These are phyloP conservation scores for Calonectria leucothoes DNA, from an alignment of 2,329 filamentous ascomycete species.

Conservation along the genomic window DNA sequence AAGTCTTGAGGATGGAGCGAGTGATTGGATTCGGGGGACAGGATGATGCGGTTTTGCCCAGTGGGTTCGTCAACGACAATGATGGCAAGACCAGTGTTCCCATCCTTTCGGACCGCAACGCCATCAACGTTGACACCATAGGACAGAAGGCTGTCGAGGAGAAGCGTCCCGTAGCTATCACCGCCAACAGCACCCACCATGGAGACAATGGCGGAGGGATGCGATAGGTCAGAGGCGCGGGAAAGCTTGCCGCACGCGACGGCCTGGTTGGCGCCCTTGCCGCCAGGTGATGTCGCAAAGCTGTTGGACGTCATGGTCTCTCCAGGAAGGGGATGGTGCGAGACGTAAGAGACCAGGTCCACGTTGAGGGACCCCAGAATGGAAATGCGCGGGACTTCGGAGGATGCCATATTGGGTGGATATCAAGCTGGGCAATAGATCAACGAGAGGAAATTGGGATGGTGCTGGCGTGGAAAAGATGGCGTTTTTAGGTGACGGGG, in stretches of 20 bases:
- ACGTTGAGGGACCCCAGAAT: constrained; percentile 95
- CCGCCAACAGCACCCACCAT: constrained; percentile 82
- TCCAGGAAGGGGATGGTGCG: constrained; percentile 84
- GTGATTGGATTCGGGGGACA: constrained; percentile 79
- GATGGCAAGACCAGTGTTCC: constrained; percentile 77
- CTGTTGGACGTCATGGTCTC: constrained; percentile 87
- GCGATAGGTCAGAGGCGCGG: constrained; percentile 55
- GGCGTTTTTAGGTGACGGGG: background rate
- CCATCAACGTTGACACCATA: constrained; percentile 72
- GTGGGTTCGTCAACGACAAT: constrained; percentile 80
- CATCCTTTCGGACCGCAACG: constrained; percentile 56
- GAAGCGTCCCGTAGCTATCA: constrained; percentile 72
- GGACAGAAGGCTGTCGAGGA: constrained; percentile 67
- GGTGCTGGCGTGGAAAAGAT: background rate
- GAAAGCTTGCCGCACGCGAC: constrained; percentile 89
- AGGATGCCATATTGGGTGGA: constrained; percentile 32
- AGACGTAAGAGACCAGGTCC: constrained; percentile 89
- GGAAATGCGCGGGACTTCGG: constrained; percentile 67
- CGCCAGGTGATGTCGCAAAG: constrained; percentile 85
- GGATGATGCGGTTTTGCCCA: constrained; percentile 81
- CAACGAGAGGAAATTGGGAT: background rate
- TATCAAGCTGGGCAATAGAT: constrained; percentile 1
- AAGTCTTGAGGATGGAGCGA: constrained; percentile 53
- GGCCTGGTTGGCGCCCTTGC: constrained; percentile 96
- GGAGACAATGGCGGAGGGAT: constrained; percentile 60